Base-by-base conservation (phyloP, 2,329 filamentous ascomycete species). In the Microdochium paspali region DNA sequence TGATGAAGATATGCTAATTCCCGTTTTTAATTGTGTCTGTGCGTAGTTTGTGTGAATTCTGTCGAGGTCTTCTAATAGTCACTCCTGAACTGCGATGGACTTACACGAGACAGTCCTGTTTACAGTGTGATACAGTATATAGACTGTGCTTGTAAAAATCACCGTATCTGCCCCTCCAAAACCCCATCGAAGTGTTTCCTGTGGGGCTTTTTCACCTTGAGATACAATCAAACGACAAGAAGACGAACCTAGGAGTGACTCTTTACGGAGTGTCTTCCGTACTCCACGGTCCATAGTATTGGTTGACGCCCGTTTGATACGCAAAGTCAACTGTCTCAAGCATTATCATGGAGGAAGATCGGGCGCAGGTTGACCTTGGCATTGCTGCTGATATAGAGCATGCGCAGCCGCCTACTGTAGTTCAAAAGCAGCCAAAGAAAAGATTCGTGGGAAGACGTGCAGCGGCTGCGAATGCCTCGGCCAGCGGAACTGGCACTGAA, bases 401-500 rank as follows among this genome's bases (percentile, higher is more conserved):
- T 50, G 61, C 66, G 39, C 59, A 69, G 63, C 55, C 63, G 46
- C 54, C 54, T 39, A 58, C 59, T 44, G 51, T 60, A 46, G 51
- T 56, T 48, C 44, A 63, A 44, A 87, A 77, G 61, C 85, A 91
- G 58, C 93, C 93, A 21, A 95, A 87, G 72, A 90, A 91, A 67
- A 80, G 91, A 49, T 98, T 98, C 56, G 85, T 98, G 18, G 93
- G 93, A 25, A 77, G 89, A 55, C 81, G 84, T 57, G 79, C 87
- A 21, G 87, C 87, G 9, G 74, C 80, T 51, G 79, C 83, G 58
- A 75, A 79, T 55, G 70, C 77, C 35, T 66, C 73, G 49, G 74
- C 65, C 52, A 65, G 58, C 24, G 53, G 52, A 13, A 53, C 59
- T 47, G 58, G 54, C 24, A 54, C 56, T 21, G 79, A 83, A 53